Conservation (phyloP, 371 early-diverging fungal species). For the Mortierella sp. region DNA sequence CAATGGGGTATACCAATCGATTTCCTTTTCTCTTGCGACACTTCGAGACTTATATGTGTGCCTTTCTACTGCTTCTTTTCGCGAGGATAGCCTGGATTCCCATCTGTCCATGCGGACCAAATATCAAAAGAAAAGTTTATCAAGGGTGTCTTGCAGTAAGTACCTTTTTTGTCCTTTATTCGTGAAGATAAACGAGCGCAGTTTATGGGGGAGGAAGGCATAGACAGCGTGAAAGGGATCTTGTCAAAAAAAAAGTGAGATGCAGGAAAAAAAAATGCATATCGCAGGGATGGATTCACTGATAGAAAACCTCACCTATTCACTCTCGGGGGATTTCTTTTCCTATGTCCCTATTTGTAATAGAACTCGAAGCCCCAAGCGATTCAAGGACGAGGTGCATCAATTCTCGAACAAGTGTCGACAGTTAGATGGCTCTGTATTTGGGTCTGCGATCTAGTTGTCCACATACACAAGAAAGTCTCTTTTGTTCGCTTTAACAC, state of each 20-base stretch:
- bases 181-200: background rate
- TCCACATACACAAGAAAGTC: background rate
- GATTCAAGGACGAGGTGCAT: conserved; percentile 69
- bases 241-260: background rate
- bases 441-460: conserved; percentile 55
- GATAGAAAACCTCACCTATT: background rate
- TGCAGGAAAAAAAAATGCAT: background rate
- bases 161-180: background rate
- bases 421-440: conserved; percentile 71
- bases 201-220: background rate
- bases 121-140: conserved; percentile 74
- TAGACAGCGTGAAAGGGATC: background rate
- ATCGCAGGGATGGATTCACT: background rate
- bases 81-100: conserved; percentile 71
- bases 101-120: conserved; percentile 67
- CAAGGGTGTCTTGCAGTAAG: conserved; percentile 72
- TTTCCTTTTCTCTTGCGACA: background rate
- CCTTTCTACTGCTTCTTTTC: background rate
- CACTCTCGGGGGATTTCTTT: background rate
- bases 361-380: conserved; percentile 72
- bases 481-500: background rate
- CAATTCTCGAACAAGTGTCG: conserved; percentile 76
- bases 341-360: background rate
- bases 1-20: background rate
- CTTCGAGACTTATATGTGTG: background rate